A percentile compares a stretch with the other conserved stretches of the same genome.
Conservation (phyloP, 148 eudicot genomes). For the Arctostaphylos glauca region DNA sequence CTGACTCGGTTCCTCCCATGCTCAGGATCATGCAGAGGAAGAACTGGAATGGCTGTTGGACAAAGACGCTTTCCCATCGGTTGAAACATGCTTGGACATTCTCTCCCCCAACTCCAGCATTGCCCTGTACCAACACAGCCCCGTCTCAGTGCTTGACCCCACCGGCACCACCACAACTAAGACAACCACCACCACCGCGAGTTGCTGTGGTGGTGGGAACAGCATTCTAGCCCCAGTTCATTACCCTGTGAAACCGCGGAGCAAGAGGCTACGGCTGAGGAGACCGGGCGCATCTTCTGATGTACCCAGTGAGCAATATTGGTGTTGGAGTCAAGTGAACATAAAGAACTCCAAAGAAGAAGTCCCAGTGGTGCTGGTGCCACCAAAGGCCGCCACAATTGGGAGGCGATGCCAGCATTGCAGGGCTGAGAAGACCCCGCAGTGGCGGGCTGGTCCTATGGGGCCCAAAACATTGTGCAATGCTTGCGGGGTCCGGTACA, state of each 20-base stretch:
- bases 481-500: conserved; percentile 90
- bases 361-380: neutral
- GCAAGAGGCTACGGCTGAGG: conserved; percentile 38
- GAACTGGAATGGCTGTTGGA: conserved; percentile 85
- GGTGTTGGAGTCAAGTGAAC: conserved; percentile 24
- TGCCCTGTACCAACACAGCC: conserved; percentile 42
- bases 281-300: conserved; percentile 27
- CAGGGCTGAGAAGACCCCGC: conserved; percentile 76
- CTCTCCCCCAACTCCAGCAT: conserved; percentile 39
- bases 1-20: conserved; percentile 16
- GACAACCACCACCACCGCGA: conserved; percentile 30
- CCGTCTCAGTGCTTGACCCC: conserved; percentile 67
- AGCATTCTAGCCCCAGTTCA: conserved; percentile 43
- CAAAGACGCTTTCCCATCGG: conserved; percentile 80
- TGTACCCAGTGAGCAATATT: conserved; percentile 30
- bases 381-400: conserved; percentile 17
- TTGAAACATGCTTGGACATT: conserved; percentile 65
- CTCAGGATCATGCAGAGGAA: conserved; percentile 70
- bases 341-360: conserved; percentile 18
- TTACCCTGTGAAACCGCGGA: conserved; percentile 54
- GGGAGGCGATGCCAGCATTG: conserved; percentile 82
- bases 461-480: conserved; percentile 93
- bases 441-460: conserved; percentile 82
- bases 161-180: conserved; percentile 30
- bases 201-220: conserved; percentile 28